Percentiles rank a stretch among this genome's conserved stretches.
Evolutionary conservation across 345 rosid genomes (phyloP).

Genomic region (Iberis pinnata): DNA sequence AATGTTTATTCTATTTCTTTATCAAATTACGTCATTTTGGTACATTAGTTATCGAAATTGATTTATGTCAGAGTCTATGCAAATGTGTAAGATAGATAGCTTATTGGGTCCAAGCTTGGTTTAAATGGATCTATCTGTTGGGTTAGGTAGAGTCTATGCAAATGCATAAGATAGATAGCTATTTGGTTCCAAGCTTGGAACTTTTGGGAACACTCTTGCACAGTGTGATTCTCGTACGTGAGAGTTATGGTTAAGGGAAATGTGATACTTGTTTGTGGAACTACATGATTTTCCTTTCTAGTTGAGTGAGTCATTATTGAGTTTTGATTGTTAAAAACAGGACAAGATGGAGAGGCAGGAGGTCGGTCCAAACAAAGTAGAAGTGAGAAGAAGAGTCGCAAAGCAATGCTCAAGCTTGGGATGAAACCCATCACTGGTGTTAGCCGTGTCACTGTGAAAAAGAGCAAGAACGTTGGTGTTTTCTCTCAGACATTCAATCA

Average conservation of each 20-base stretch:
- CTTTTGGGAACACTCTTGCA: too few species aligned
- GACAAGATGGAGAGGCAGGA: constrained; percentile 53
- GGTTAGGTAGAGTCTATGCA: too few species aligned
- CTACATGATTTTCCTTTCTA: not conserved
- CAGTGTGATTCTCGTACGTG: not conserved
- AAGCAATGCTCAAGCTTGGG: constrained; percentile 88
- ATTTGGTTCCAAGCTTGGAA: too few species aligned
- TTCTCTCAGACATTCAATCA: not conserved
- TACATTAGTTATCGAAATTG: not conserved
- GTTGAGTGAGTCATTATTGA: constrained; percentile 1
- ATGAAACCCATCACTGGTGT: constrained; percentile 85
- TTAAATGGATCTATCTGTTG: too few species aligned
- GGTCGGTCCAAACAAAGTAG: constrained; percentile 80
- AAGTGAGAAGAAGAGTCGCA: constrained; percentile 91
- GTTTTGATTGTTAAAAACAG: constrained; percentile 12
- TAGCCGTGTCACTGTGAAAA: constrained; percentile 81
- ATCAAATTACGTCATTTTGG: not conserved
- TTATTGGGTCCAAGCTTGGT: too few species aligned
- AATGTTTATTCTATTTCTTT: not conserved
- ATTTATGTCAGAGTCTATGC: too few species aligned
- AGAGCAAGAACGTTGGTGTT: constrained; percentile 68
- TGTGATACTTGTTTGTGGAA: not conserved
- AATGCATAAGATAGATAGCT: too few species aligned
- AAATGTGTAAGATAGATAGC: too few species aligned
- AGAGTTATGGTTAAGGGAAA: not conserved